Conservation (phyloP, 305 asterid species). For the Euphrasia arctica region DNA sequence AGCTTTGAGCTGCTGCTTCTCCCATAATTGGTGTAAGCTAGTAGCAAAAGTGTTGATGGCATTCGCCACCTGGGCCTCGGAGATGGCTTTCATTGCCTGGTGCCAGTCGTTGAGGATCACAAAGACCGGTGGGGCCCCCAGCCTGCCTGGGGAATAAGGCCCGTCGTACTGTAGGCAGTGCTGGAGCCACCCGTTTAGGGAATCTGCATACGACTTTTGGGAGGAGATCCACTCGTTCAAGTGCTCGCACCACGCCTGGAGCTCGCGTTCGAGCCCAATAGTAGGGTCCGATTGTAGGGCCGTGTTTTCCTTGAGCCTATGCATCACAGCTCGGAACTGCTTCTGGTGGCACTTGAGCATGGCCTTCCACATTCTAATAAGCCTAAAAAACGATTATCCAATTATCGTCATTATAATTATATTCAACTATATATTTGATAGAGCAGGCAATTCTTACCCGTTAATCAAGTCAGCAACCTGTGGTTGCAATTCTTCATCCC, state of each 20-base stretch:
- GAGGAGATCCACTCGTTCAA: constrained; percentile 74
- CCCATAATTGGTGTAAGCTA: constrained; percentile 70
- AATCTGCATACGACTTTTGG: constrained; percentile 73
- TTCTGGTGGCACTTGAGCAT: constrained; percentile 90
- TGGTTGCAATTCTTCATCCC: constrained; percentile 92
- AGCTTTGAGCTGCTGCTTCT: constrained; percentile 75
- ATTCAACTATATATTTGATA: too few species aligned
- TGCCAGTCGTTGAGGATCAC: constrained; percentile 84
- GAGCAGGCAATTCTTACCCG: constrained; percentile 52
- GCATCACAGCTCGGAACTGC: constrained; percentile 87
- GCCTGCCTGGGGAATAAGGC: constrained; percentile 77
- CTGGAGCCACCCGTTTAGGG: constrained; percentile 83
- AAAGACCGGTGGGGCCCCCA: constrained; percentile 89
- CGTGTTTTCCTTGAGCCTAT: constrained; percentile 68
- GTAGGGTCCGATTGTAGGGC: constrained; percentile 57
- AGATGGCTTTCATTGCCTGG: constrained; percentile 70
- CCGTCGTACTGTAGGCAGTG: constrained; percentile 82
- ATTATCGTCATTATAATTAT: background rate
- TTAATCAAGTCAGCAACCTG: constrained; percentile 77
- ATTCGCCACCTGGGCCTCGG: constrained; percentile 63
- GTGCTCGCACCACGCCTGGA: constrained; percentile 64
- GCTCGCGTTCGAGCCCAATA: constrained; percentile 76
- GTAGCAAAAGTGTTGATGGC: constrained; percentile 75
- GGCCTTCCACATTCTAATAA: constrained; percentile 92
- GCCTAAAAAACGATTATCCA: constrained; percentile 32